Evolutionary conservation across 2,329 filamentous ascomycete genomes (phyloP).

Genomic region (Pezicula rhizophila): DNA sequence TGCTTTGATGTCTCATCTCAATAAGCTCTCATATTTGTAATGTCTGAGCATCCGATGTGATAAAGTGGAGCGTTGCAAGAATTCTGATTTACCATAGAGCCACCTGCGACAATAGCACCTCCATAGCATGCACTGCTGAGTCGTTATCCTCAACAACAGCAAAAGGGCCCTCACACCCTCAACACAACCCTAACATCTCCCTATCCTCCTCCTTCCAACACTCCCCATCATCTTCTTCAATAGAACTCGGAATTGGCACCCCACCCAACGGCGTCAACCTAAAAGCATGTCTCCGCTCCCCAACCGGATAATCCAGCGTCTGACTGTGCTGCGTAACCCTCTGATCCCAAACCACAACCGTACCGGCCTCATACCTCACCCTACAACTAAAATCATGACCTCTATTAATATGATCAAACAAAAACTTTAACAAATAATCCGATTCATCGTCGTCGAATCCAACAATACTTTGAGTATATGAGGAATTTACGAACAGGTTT

Average conservation of each 20-base stretch:
- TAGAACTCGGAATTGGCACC: slow-evolving; percentile 17
- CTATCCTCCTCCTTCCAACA: slow-evolving; percentile 13
- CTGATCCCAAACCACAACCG: slow-evolving; percentile 77
- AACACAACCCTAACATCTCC: slow-evolving; percentile 13
- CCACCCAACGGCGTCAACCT: slow-evolving; percentile 22
- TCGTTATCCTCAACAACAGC: slow-evolving; percentile 2
- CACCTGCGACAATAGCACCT: no score
- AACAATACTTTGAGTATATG: slow-evolving; percentile 51
- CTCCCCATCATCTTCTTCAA: slow-evolving; percentile 22
- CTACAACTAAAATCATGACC: slow-evolving; percentile 67
- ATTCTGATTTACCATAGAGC: no score
- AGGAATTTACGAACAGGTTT: slow-evolving; percentile 71
- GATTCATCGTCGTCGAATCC: slow-evolving; percentile 61
- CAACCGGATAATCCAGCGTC: slow-evolving; percentile 20
- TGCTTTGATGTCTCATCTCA: no score
- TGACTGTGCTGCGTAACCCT: slow-evolving; percentile 33
- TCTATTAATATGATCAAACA: slow-evolving; percentile 62
- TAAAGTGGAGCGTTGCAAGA: no score
- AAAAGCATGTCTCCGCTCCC: slow-evolving; percentile 22
- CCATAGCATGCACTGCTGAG: no score
- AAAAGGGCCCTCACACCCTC: background rate
- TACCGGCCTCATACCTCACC: slow-evolving; percentile 68
- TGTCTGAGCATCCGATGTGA: no score
- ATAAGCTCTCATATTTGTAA: no score
- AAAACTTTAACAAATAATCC: slow-evolving; percentile 65